Evolutionary conservation across 306 rosid species (phyloP).

Genomic region (Trichosanthes truncata): DNA sequence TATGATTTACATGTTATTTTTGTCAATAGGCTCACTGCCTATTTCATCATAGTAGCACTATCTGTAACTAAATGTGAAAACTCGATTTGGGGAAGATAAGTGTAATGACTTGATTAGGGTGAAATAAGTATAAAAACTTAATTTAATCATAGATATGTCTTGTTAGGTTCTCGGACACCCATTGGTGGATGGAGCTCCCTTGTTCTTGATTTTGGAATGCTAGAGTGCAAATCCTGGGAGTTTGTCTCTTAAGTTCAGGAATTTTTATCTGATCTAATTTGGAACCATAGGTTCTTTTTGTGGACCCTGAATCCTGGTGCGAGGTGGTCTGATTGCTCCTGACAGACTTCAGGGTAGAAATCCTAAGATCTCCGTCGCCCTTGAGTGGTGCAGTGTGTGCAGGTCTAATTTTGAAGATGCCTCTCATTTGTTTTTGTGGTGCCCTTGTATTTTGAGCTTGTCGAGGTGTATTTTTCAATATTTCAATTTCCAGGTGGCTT

Average conservation of each 20-base stretch:
- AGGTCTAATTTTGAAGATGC: not conserved
- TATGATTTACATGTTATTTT: not conserved
- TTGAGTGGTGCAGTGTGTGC: slow-evolving; percentile 3
- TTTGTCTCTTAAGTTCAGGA: not conserved
- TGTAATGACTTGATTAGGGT: not conserved
- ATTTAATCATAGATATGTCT: not conserved
- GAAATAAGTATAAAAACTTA: not conserved
- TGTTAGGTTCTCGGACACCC: not conserved
- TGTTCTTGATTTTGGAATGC: not conserved
- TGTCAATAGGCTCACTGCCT: not conserved
- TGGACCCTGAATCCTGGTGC: not conserved
- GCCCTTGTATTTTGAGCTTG: not conserved
- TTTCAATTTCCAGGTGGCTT: not conserved
- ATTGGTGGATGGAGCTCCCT: not conserved
- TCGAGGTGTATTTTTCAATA: not conserved
- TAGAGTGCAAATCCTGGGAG: not conserved
- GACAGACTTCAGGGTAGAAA: not conserved
- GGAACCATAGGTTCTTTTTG: not conserved
- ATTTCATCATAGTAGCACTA: not conserved
- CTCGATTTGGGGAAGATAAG: not conserved
- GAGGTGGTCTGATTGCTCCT: not conserved
- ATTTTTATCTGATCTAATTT: not conserved
- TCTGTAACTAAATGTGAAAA: not conserved
- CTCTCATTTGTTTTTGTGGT: not conserved
- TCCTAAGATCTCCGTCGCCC: slow-evolving; percentile 2